phyloP scores from a whole-genome alignment of 495 filamentous ascomycete species.

The Penicillium robsamsonii region DNA sequence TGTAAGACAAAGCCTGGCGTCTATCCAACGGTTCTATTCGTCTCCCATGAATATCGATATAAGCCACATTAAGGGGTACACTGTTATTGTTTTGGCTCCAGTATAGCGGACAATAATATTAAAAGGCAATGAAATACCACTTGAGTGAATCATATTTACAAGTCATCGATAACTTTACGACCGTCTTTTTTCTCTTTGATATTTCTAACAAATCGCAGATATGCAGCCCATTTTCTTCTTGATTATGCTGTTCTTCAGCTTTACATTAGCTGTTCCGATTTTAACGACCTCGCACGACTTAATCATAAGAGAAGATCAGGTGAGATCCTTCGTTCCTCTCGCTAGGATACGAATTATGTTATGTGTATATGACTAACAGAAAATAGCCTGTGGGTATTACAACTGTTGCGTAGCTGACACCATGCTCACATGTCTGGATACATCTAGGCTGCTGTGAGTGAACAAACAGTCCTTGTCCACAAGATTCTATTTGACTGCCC shows the following conservation, averaged over 20 bases:
- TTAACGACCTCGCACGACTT: background rate
- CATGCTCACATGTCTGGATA: background rate
- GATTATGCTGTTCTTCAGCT: slow-evolving; percentile 3
- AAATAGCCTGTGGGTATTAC: background rate
- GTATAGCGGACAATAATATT: background rate
- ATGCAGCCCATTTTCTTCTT: slow-evolving; percentile 3
- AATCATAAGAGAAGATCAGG: background rate
- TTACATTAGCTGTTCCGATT: slow-evolving; percentile 1
- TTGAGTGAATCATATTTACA: background rate
- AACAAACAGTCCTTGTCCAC: background rate
- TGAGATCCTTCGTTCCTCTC: no score
- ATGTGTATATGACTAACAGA: no score
- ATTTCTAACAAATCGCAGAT: background rate
- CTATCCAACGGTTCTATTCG: background rate
- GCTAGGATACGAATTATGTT: no score
- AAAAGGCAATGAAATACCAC: background rate
- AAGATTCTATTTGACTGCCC: no score
- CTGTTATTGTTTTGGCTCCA: background rate
- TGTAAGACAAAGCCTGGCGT: background rate
- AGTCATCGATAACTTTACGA: background rate
- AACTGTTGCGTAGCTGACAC: background rate
- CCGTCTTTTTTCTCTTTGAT: background rate
- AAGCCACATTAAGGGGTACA: background rate
- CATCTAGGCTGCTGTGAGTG: background rate
- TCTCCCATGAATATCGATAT: background rate